Percentiles rank a stretch among this genome's conserved stretches.
Evolutionary conservation across 2,329 filamentous ascomycete species (phyloP).

Genomic region (Xylariomycetidae sp.): DNA sequence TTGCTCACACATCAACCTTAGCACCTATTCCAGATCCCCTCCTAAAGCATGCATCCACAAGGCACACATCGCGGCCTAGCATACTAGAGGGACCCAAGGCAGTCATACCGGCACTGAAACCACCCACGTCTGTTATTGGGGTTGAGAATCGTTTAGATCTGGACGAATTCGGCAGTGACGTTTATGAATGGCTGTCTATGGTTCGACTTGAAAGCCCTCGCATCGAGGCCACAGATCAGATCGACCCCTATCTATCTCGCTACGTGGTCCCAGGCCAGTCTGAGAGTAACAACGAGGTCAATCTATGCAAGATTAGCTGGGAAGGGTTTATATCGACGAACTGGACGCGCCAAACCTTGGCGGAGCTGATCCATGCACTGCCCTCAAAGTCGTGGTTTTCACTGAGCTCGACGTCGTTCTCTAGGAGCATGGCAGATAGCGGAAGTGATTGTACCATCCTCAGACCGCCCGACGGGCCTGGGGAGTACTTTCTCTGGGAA

Average conservation of each 20-base stretch:
- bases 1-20: conserved; percentile 25
- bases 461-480: conserved; percentile 42
- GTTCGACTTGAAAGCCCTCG: conserved; percentile 62
- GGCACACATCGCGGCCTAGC: conserved; percentile 33
- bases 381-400: conserved; percentile 51
- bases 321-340: conserved; percentile 50
- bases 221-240: conserved; percentile 48
- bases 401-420: conserved; percentile 48
- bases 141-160: conserved; percentile 43
- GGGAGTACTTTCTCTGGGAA: conserved; percentile 60
- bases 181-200: conserved; percentile 75
- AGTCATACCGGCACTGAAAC: conserved; percentile 30
- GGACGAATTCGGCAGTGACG: conserved; percentile 57
- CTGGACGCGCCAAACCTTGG: conserved; percentile 47
- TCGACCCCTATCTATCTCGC: conserved; percentile 66
- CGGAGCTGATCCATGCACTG: conserved; percentile 38
- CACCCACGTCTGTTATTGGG: conserved; percentile 26
- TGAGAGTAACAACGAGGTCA: conserved; percentile 18
- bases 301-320: conserved; percentile 52
- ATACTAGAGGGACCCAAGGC: conserved; percentile 19
- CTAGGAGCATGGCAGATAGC: conserved; percentile 38
- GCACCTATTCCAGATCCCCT: conserved; percentile 48
- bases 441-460: conserved; percentile 50
- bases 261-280: conserved; percentile 53
- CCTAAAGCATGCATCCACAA: conserved; percentile 36